A percentile compares a stretch with the other conserved stretches of the same genome.
Evolutionary conservation across 345 rosid species (phyloP).

Genomic region (Boechera stricta): DNA sequence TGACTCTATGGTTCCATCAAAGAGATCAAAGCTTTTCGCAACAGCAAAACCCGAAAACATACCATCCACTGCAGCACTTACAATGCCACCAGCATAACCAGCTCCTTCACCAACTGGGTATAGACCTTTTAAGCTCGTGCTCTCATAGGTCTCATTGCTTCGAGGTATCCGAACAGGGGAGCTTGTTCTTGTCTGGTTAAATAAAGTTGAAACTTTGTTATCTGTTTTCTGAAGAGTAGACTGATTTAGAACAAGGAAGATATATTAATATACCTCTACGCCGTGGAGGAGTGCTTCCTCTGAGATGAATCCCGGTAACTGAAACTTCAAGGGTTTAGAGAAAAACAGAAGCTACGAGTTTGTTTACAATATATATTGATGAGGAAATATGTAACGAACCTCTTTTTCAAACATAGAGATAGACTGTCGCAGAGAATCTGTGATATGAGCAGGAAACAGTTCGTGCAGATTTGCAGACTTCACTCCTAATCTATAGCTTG

Average conservation of each 20-base stretch:
- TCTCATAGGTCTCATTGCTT: slow-evolving; percentile 69
- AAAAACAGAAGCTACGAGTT: slow-evolving; percentile 23
- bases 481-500: slow-evolving; percentile 92
- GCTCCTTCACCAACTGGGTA: slow-evolving; percentile 99
- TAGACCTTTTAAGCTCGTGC: slow-evolving; percentile 75
- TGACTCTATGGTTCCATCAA: slow-evolving; percentile 61
- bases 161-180: slow-evolving; percentile 85
- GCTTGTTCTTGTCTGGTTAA: slow-evolving; percentile 84
- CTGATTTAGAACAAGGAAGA: slow-evolving; percentile 8
- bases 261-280: slow-evolving; percentile 67
- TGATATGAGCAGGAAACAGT: slow-evolving; percentile 70
- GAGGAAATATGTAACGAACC: slow-evolving; percentile 48
- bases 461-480: slow-evolving; percentile 84
- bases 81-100: slow-evolving; percentile 98
- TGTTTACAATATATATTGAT: neutral
- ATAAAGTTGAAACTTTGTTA: neutral
- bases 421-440: slow-evolving; percentile 73
- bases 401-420: slow-evolving; percentile 78
- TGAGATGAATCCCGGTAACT: slow-evolving; percentile 92
- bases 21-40: slow-evolving; percentile 69
- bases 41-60: slow-evolving; percentile 85
- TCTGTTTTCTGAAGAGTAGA: slow-evolving; percentile 4
- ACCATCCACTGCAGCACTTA: slow-evolving; percentile 98
- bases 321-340: slow-evolving; percentile 43
- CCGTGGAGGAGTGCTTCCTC: slow-evolving; percentile 93